Conservation (phyloP, 2,329 filamentous ascomycete genomes). For the Juglanconis oblonga region DNA sequence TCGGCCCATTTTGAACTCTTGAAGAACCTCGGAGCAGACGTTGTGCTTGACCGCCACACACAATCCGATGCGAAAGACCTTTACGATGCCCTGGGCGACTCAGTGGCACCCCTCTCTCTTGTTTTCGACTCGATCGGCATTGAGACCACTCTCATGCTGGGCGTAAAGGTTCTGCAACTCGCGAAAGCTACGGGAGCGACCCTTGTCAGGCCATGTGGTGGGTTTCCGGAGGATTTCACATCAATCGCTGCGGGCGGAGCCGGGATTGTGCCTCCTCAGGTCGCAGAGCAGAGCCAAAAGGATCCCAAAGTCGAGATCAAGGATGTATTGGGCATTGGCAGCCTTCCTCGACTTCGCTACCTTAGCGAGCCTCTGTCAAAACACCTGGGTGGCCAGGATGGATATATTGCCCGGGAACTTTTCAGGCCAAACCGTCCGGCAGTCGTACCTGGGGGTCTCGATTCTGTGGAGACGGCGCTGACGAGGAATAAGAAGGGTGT, state of each 20-base stretch:
- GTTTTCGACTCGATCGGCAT: slow-evolving; percentile 29
- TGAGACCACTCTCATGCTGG: slow-evolving; percentile 25
- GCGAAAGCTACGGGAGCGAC: slow-evolving; percentile 17
- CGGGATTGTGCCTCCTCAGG: slow-evolving; percentile 1
- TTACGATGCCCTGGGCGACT: slow-evolving; percentile 21
- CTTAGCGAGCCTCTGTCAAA: slow-evolving; percentile 27
- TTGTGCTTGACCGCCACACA: slow-evolving; percentile 15
- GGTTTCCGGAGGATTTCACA: background rate
- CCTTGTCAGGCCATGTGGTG: slow-evolving; percentile 15
- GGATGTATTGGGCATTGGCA: slow-evolving; percentile 21
- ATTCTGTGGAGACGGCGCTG: slow-evolving; percentile 21
- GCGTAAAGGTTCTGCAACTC: slow-evolving; percentile 22
- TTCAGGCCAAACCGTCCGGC: slow-evolving; percentile 25
- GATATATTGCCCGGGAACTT: slow-evolving; percentile 26
- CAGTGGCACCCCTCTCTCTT: slow-evolving; percentile 24
- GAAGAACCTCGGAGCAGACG: slow-evolving; percentile 16
- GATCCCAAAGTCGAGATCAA: too few species aligned
- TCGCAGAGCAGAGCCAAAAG: slow-evolving; percentile 13
- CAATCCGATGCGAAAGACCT: slow-evolving; percentile 23
- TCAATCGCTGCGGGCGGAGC: too few species aligned
- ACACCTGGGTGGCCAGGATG: slow-evolving; percentile 24
- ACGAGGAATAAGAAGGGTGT: slow-evolving; percentile 23
- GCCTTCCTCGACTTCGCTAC: slow-evolving; percentile 23
- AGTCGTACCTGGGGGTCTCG: slow-evolving; percentile 26
- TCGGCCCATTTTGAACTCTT: slow-evolving; percentile 33